Evolutionary conservation across 2,329 filamentous ascomycete genomes (phyloP).

Genomic region (Clonostachys sp.): DNA sequence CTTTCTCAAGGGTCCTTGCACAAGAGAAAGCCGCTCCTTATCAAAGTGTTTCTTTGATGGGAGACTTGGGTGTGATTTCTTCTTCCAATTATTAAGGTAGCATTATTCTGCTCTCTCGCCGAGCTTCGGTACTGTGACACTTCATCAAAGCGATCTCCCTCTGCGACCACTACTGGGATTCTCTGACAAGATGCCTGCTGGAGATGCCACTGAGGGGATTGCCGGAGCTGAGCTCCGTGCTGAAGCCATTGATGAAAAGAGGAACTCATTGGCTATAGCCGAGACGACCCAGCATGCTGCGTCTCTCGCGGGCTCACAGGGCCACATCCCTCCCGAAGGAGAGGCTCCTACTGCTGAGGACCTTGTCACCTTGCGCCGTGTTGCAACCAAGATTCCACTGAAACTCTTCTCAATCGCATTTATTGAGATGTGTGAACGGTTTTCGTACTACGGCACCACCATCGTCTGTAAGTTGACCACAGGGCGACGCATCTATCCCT

Average conservation of each 20-base stretch:
- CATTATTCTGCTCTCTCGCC: too few relatives aligned
- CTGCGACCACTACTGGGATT: too few relatives aligned
- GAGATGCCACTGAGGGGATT: constrained; percentile 25
- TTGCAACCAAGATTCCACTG: constrained; percentile 53
- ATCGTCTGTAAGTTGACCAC: constrained; percentile 51
- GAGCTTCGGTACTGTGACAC: too few relatives aligned
- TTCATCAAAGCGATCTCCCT: too few relatives aligned
- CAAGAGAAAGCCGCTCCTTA: too few relatives aligned
- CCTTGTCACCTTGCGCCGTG: constrained; percentile 43
- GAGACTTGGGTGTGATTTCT: too few relatives aligned
- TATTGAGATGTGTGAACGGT: constrained; percentile 67
- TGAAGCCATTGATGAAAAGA: constrained; percentile 21
- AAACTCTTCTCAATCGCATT: constrained; percentile 60
- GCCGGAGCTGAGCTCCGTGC: constrained; percentile 16
- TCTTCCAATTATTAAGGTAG: too few relatives aligned
- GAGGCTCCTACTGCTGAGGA: constrained; percentile 25
- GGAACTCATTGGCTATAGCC: constrained; percentile 11
- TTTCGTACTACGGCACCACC: constrained; percentile 67
- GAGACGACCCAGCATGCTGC: constrained; percentile 2
- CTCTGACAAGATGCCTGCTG: constrained; percentile 11
- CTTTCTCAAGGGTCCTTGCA: too few relatives aligned
- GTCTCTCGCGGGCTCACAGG: constrained; percentile 1
- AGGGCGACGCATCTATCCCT: neutral
- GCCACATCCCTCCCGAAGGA: neutral
- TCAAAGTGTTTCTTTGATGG: too few relatives aligned